Evolutionary conservation across 179 eudicot species (phyloP), one percentile per base, ranked within the genome.

Genomic region (Drosera spatulata): DNA sequence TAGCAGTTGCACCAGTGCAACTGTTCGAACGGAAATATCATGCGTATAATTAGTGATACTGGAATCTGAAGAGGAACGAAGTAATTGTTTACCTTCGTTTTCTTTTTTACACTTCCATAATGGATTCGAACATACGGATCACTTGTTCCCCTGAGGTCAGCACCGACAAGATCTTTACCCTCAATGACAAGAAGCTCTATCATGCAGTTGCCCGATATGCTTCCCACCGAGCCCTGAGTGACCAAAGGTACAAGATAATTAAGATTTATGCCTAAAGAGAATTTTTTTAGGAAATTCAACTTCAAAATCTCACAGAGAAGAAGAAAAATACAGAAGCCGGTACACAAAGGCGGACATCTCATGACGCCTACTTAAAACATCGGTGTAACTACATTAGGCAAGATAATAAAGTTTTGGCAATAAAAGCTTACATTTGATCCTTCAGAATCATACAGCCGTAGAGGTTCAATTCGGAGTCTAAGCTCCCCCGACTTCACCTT

Each of bases 111-210:
- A 64, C 71, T 79, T 62, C 99, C 99, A 64, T 93, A 89, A 13
- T 86, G 90, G 69, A 93, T 74, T 69, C 80, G 83, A 51, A 93
- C 95, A 73, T 82, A 93, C 15, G 97, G 99, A 76, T 93, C 99
- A 72, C 99, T 93, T 43, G 99, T 89, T 66, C 99, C 99, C 66
- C 93, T 77, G 53, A 93, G 71, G 69, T 93, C 97, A 54, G 99
- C 99, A 68, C 90, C 99, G 63, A 93, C 68, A 60, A 93, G 94
- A 74, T 93, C 97, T 76, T 66, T 82, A 10, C 81, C 99, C 64
- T 93, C 99, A 48, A 93, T 64, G 38, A 93, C 71, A 71, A 75
- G 75, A 33, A 93, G 82, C 73, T 93, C 99, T 47, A 93, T 77
- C 95, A 71, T 86, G 59, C 97, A 94, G 63, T 72, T 77, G 49